Evolutionary conservation across 345 rosid species (phyloP).

Genomic region (Camelina hispida): DNA sequence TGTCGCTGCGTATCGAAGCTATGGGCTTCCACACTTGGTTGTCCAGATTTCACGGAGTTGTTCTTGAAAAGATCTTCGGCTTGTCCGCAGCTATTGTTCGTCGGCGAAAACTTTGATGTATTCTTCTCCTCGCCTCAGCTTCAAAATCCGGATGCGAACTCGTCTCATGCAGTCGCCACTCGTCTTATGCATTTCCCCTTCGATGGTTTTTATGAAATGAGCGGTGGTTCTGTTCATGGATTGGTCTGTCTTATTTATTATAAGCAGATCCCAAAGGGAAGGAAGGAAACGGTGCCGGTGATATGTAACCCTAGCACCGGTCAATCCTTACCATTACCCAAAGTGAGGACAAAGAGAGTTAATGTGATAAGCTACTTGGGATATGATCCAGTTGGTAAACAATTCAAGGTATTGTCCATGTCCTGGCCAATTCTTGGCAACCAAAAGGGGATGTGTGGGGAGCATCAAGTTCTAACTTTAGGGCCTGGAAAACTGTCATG

Average conservation of each 20-base stretch:
- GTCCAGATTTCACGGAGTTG: not conserved
- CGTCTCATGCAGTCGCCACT: not conserved
- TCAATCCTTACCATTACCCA: not conserved
- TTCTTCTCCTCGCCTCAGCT: not conserved
- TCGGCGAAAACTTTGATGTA: not conserved
- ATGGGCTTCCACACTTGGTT: not conserved
- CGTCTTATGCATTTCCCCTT: not conserved
- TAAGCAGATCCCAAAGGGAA: not conserved
- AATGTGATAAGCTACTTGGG: not conserved
- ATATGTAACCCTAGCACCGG: not conserved
- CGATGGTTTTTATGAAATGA: not conserved
- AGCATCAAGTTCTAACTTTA: not conserved
- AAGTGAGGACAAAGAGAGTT: not conserved
- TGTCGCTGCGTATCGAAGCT: not conserved
- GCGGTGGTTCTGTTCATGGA: not conserved
- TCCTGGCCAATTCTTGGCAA: no score
- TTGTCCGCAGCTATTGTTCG: not conserved
- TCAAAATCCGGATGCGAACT: not conserved
- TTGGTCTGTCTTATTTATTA: not conserved
- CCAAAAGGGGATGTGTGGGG: not conserved
- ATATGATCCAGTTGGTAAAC: not conserved
- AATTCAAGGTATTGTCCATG: not conserved
- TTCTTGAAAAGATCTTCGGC: not conserved
- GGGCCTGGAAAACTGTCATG: not conserved
- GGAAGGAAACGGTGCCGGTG: not conserved